Percentiles rank a stretch among this genome's conserved stretches.
These are phyloP conservation scores for Graphilbum ipis-grandicollis DNA, from an alignment of 2,329 filamentous ascomycete genomes.

Conservation along the genomic window DNA sequence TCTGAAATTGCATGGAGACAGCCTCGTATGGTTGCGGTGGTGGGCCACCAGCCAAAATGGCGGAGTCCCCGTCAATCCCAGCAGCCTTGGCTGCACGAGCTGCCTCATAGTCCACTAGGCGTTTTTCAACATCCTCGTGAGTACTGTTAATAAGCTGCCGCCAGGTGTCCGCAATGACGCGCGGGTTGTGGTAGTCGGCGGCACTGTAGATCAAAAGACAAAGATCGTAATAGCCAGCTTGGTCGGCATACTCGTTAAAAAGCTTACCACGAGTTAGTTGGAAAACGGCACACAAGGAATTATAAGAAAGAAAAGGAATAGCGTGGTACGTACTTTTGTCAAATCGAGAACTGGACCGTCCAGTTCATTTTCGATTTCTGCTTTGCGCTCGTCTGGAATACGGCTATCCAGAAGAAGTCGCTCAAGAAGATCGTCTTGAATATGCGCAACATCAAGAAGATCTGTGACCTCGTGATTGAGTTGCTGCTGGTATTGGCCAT, in stretches of 20 bases:
- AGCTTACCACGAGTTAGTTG: slow-evolving; percentile 34
- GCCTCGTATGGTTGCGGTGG: slow-evolving; percentile 50
- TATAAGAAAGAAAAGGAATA: background rate
- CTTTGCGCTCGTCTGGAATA: slow-evolving; percentile 43
- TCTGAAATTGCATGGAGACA: slow-evolving; percentile 45
- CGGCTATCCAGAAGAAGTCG: slow-evolving; percentile 57
- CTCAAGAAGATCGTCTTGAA: slow-evolving; percentile 81
- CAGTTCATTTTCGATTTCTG: slow-evolving; percentile 47
- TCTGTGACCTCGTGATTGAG: slow-evolving; percentile 73
- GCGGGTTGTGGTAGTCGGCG: slow-evolving; percentile 76
- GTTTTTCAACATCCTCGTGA: slow-evolving; percentile 36
- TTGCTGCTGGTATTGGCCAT: slow-evolving; percentile 66
- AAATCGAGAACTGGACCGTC: slow-evolving; percentile 65
- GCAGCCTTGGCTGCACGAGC: slow-evolving; percentile 15
- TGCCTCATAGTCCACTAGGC: slow-evolving; percentile 18
- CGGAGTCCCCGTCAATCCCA: too few relatives aligned
- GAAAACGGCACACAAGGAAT: slow-evolving; percentile 5
- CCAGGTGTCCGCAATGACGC: slow-evolving; percentile 76
- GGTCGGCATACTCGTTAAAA: slow-evolving; percentile 85
- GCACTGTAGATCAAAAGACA: slow-evolving; percentile 84
- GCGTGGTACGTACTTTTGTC: slow-evolving; percentile 44
- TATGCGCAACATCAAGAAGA: slow-evolving; percentile 79
- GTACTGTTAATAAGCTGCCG: slow-evolving; percentile 58
- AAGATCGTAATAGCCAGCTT: slow-evolving; percentile 76
- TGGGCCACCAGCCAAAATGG: slow-evolving; percentile 16